Conservation (phyloP, 2,329 filamentous ascomycete species). For the Pyricularia sp. region DNA sequence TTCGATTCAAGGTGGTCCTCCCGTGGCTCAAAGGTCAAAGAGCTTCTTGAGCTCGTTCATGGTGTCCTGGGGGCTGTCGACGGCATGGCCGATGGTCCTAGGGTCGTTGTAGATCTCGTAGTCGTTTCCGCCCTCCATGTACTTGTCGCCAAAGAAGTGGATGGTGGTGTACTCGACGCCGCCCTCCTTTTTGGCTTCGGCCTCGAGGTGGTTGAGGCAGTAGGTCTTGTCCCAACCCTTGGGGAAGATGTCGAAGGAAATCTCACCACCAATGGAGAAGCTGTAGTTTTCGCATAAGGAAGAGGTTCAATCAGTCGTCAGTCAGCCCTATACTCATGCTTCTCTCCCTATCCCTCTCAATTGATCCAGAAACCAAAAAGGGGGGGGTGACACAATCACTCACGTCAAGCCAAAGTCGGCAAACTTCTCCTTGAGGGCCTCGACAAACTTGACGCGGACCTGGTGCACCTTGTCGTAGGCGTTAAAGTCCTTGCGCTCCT, state of each 20-base stretch:
- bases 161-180: constrained; percentile 75
- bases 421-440: constrained; percentile 70
- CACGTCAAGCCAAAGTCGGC: constrained; percentile 76
- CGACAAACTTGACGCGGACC: constrained; percentile 69
- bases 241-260: constrained; percentile 98
- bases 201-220: constrained; percentile 80
- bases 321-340: constrained; percentile 1
- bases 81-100: constrained; percentile 77
- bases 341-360: not conserved
- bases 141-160: constrained; percentile 99
- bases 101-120: constrained; percentile 83
- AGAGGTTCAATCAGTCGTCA: not conserved
- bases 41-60: constrained; percentile 69
- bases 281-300: constrained; percentile 30
- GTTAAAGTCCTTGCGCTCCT: constrained; percentile 78
- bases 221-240: constrained; percentile 98
- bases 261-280: constrained; percentile 92
- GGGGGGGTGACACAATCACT: constrained; percentile 23
- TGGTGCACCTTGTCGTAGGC: constrained; percentile 70
- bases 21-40: constrained; percentile 51
- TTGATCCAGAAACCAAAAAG: not conserved
- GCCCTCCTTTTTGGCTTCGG: constrained; percentile 60
- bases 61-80: constrained; percentile 75
- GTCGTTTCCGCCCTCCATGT: constrained; percentile 83
- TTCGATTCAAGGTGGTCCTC: not conserved